Evolutionary conservation across 768 basidiomycete species (phyloP), one percentile per base, ranked within the genome.

Genomic region (Melanogaster broomeanus): DNA sequence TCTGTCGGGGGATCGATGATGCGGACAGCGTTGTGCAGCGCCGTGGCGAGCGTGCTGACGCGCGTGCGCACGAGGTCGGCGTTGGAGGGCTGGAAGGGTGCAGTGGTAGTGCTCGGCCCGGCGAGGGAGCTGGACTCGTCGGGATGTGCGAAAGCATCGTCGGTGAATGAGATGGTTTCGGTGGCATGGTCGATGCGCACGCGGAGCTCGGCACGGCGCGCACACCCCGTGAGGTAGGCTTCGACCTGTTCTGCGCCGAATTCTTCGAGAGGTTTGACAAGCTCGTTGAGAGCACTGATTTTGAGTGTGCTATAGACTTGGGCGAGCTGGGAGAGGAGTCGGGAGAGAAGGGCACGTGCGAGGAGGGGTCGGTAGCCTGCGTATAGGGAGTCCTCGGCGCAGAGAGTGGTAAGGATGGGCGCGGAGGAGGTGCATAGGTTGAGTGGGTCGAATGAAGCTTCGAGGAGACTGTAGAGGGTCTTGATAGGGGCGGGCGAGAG

Each of bases 171-270:
- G 70, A 98, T 85, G 53, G 84, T 85, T 16, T 92, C 90, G 3
- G 80, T 82, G 27, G 88, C 85, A 67, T 99, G 96, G 70, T 98
- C 93, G 40, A 98, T 83, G 15, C 85, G 84, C 56, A 97, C 87
- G 60, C 74, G 79, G 43, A 98, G 81, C 68, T 97, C 93, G 34
- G 92, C 91, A 8, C 88, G 83, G 42, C 87, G 83, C 39, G 92
- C 91, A 52, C 93, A 92, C 31, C 88, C 86, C 90, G 97, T 96
- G 56, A 98, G 74, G 70, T 96, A 98, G 4, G 89, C 88, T 71
- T 98, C 93, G 57, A 87, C 76, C 65, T 88, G 85, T 53, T 87
- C 84, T n/a, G 83, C 81, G 4, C 75, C 77, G 31, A 81, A 63
- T 6, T 74, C 79, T 12, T 80, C 81, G 18, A 92, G 75, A 37